Conservation (phyloP, 139 green algal species). For the Chlamydomonas incerta region DNA sequence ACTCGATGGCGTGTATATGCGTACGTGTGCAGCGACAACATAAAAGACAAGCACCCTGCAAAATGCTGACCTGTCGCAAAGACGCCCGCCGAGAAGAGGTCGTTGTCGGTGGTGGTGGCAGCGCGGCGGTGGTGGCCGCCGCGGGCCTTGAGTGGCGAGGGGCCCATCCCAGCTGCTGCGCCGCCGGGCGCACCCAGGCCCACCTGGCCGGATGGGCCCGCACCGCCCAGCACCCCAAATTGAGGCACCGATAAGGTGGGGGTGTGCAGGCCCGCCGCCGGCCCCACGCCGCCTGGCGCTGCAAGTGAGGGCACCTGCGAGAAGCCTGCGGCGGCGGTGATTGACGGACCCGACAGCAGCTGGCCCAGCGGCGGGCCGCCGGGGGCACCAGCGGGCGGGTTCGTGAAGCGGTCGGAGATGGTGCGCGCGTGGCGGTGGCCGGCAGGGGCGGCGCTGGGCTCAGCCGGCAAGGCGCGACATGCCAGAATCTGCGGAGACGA, state of each 20-base stretch:
- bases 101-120: not conserved
- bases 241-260: no score
- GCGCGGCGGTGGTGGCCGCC: conserved; percentile 2
- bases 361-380: no score
- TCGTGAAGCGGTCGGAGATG: conserved; percentile 13
- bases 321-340: no score
- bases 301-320: no score
- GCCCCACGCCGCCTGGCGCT: not conserved
- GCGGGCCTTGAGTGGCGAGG: not conserved
- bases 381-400: not conserved
- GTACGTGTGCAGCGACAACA: no score
- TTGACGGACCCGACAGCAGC: no score
- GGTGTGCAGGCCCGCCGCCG: not conserved
- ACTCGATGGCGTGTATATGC: no score
- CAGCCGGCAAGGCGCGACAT: not conserved
- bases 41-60: no score
- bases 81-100: not conserved
- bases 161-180: no score
- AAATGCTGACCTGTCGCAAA: no score
- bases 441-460: not conserved
- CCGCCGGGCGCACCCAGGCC: no score
- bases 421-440: conserved; percentile 22
- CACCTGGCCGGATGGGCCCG: not conserved
- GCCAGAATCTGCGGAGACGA: not conserved
- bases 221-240: not conserved